phyloP scores from a whole-genome alignment of 75 land plant genomes.

The Picea glauca region DNA sequence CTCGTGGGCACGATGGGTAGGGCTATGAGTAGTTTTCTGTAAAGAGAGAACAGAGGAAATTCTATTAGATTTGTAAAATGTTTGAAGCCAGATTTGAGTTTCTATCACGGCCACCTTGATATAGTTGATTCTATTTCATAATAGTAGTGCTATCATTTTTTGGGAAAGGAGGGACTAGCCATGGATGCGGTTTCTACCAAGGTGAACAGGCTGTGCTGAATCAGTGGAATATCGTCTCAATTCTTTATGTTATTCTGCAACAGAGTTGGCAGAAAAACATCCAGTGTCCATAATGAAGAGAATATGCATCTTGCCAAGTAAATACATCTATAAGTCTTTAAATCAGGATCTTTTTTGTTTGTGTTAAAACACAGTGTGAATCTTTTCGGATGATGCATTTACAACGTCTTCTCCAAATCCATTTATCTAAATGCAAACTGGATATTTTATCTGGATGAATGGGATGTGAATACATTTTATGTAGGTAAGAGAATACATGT shows the following conservation, averaged over 20 bases:
- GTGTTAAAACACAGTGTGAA: too few relatives aligned
- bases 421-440: too few relatives aligned
- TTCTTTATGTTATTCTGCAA: constrained; percentile 17
- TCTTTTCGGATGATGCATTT: too few relatives aligned
- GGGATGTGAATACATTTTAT: too few relatives aligned
- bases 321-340: too few relatives aligned
- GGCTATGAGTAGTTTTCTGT: constrained; percentile 22
- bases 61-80: constrained; percentile 12
- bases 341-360: too few relatives aligned
- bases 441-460: too few relatives aligned
- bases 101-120: neutral
- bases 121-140: constrained; percentile 7
- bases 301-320: too few relatives aligned
- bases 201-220: constrained; percentile 8
- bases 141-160: constrained; percentile 2
- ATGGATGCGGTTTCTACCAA: neutral
- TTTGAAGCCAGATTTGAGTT: constrained; percentile 5
- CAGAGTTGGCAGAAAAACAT: constrained; percentile 9
- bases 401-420: too few relatives aligned
- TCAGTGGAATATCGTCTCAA: neutral
- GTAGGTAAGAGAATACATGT: too few relatives aligned
- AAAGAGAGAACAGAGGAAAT: neutral
- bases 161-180: neutral
- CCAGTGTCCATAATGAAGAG: constrained; percentile 1
- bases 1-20: constrained; percentile 47